Evolutionary conservation across 441 rosid species (phyloP).

Genomic region (Gossypium gossypioides): DNA sequence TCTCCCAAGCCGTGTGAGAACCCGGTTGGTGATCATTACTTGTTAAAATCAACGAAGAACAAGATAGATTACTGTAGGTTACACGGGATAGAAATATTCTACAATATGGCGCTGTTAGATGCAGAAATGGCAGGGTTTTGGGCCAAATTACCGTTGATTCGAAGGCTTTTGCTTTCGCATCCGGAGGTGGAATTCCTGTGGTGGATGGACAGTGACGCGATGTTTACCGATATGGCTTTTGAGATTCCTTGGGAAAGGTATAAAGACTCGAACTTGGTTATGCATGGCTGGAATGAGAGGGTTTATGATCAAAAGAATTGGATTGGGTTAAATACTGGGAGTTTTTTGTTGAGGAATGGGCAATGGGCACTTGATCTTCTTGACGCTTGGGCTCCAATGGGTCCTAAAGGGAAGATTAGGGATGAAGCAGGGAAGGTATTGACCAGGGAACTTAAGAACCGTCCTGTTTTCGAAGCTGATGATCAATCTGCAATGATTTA

Average conservation of each 20-base stretch:
- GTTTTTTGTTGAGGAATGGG: slow-evolving; percentile 64
- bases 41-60: slow-evolving; percentile 77
- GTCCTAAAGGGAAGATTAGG: slow-evolving; percentile 66
- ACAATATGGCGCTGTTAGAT: slow-evolving; percentile 72
- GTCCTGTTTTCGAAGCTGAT: slow-evolving; percentile 80
- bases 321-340: slow-evolving; percentile 82
- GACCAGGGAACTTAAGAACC: slow-evolving; percentile 60
- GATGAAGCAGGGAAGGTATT: slow-evolving; percentile 75
- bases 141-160: slow-evolving; percentile 80
- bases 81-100: slow-evolving; percentile 74
- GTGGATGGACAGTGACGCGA: slow-evolving; percentile 97
- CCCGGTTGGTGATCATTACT: slow-evolving; percentile 80
- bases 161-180: slow-evolving; percentile 64
- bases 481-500: slow-evolving; percentile 90
- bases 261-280: slow-evolving; percentile 53
- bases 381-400: slow-evolving; percentile 85
- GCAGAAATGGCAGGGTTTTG: slow-evolving; percentile 90
- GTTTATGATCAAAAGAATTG: slow-evolving; percentile 77
- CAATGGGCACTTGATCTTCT: slow-evolving; percentile 81
- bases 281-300: slow-evolving; percentile 94
- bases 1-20: slow-evolving; percentile 87
- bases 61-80: slow-evolving; percentile 82
- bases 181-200: slow-evolving; percentile 81
- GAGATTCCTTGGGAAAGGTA: slow-evolving; percentile 95
- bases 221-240: slow-evolving; percentile 90